These are phyloP conservation scores for Nematodospora valgi DNA, from an alignment of 805 yeast genomes.

Conservation along the genomic window DNA sequence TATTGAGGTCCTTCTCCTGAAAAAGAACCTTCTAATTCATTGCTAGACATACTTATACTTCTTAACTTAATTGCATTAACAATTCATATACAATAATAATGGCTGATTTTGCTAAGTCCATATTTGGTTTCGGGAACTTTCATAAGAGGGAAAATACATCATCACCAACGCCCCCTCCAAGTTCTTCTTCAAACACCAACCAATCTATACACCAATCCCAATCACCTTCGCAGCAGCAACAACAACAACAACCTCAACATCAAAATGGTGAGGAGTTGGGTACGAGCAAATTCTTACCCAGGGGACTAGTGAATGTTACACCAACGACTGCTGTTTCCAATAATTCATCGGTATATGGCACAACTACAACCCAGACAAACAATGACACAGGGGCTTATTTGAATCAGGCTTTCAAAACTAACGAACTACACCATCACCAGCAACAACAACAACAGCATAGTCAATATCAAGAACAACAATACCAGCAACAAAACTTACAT, in stretches of 20 bases:
- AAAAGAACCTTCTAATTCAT: no score
- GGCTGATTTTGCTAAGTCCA: conserved; percentile 46
- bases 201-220: conserved; percentile 6
- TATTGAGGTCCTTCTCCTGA: no score
- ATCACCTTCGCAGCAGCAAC: conserved; percentile 3
- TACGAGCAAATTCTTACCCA: conserved; percentile 29
- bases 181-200: conserved; percentile 5
- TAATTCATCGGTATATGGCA: conserved; percentile 64
- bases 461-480: conserved; percentile 12
- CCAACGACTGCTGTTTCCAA: conserved; percentile 71
- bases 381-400: conserved; percentile 19
- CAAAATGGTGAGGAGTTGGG: conserved; percentile 4
- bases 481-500: conserved; percentile 1
- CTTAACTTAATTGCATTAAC: neutral
- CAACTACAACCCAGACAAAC: conserved; percentile 32
- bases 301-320: conserved; percentile 35
- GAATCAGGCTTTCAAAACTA: conserved; percentile 20
- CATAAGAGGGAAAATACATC: conserved; percentile 23
- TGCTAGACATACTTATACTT: no score
- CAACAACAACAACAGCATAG: conserved; percentile 1
- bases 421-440: neutral
- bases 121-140: conserved; percentile 38
- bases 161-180: conserved; percentile 7
- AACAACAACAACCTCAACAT: conserved; percentile 6
- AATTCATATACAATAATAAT: conserved; percentile 13